These are phyloP conservation scores for Rehmannia glutinosa DNA, from an alignment of 257 asterid species.

Conservation along the genomic window DNA sequence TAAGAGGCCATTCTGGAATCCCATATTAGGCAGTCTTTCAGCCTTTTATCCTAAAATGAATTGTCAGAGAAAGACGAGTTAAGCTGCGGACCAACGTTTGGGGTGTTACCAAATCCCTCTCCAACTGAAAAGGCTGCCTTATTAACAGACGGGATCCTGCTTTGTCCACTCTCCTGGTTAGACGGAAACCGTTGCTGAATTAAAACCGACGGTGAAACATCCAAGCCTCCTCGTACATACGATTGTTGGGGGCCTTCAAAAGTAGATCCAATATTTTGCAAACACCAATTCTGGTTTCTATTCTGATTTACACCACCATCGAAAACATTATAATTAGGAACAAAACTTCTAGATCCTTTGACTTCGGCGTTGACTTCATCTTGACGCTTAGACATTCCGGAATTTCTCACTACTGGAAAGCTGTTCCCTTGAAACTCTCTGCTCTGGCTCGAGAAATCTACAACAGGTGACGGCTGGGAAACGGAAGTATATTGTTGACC, in stretches of 20 bases:
- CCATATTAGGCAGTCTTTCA: constrained; percentile 43
- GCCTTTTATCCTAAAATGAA: constrained; percentile 39
- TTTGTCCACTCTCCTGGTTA: constrained; percentile 31
- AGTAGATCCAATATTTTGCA: constrained; percentile 40
- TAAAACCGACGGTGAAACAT: constrained; percentile 30
- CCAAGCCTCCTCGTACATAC: constrained; percentile 31
- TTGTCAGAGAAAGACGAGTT: constrained; percentile 32
- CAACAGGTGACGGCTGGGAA: constrained; percentile 40
- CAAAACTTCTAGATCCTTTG: constrained; percentile 39
- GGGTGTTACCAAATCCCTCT: constrained; percentile 22
- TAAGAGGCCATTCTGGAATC: constrained; percentile 38
- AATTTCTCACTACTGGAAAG: constrained; percentile 34
- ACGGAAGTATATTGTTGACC: too few species aligned
- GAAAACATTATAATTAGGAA: constrained; percentile 42
- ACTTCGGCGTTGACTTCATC: constrained; percentile 35
- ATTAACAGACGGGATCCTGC: constrained; percentile 19
- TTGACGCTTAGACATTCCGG: constrained; percentile 35
- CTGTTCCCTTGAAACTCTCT: constrained; percentile 31
- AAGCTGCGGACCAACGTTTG: constrained; percentile 28
- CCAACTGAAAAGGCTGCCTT: constrained; percentile 24
- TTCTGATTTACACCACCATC: constrained; percentile 41
- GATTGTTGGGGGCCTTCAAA: constrained; percentile 34
- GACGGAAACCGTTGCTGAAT: constrained; percentile 45
- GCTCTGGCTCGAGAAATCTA: constrained; percentile 49
- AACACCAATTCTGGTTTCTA: constrained; percentile 47